Evolutionary conservation across 2,329 filamentous ascomycete genomes (phyloP), one percentile per base, ranked within the genome.

Genomic region (Pseudocercospora pini-densiflorae): DNA sequence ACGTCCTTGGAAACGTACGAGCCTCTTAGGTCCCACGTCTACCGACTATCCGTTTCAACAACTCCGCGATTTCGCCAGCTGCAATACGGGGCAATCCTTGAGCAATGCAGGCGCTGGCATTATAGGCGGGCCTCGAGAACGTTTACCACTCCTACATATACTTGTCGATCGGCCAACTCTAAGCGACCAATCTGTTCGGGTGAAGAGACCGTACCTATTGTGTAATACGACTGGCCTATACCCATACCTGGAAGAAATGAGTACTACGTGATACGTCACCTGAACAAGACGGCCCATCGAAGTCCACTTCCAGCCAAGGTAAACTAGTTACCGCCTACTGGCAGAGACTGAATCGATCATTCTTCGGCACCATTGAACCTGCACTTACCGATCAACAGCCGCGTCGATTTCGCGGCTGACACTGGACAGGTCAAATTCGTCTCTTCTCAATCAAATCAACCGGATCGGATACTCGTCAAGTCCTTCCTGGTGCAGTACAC

Each of bases 1-100:
- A 75, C 71, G 66, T 67, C 64, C 70, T 67, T 66, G 65, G 63
- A 70, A 69, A 64, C 66, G 59, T 64, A 58, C 66, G 65, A 40
- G 61, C 61, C 58, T 63, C 61, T 55, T 55, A 31, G 51, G 51
- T 33, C 60, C 66, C 65, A 64, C 60, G 45, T 65, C 63, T 61
- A 66, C 64, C 59, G 61, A 65, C 58, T 66, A 61, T 64, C 68
- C 68, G 61, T 68, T 70, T 59, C 61, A 64, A 64, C 71, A 58
- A 47, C 62, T 51, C 67, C 70, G 68, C 64, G 68, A 70, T 74
- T 74, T 72, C 70, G 60, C 59, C 64, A 55, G 51, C 51, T 55
- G 51, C 51, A 31, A 62, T 66, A 68, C 70, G 66, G 70, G 71
- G 65, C 68, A 54, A 68, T 72, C 69, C 62, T 62, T 62, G 69